Evolutionary conservation across 129 eudicot genomes (phyloP), one percentile per base, ranked within the genome.

Genomic region (Flaveria robusta): DNA sequence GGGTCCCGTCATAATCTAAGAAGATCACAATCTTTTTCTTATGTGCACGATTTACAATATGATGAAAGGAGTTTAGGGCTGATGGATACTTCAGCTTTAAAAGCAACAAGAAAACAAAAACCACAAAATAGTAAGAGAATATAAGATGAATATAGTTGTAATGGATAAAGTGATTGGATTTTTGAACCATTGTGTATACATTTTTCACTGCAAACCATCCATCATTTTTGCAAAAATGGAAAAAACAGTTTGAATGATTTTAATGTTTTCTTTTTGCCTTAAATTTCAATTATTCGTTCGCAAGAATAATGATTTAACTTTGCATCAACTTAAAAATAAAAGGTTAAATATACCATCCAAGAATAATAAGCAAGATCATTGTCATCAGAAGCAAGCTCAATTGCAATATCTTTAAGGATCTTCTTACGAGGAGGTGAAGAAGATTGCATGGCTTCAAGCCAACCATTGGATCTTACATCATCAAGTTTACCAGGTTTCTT

Each of bases 1-100:
- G 98, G 1, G 98, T 92, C 62, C 98, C 98, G 37, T 92, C 98
- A 79, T 92, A 92, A 76, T 92, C 98, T 66, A 92, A 74, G 80
- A 92, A 92, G 27, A 92, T 74, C 37, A 87, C 96, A 51, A 92
- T 74, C 86, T 88, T 86, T 76, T 84, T 90, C 74, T 81, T 77
- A 71, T 67, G 74, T 20, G 93, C 96, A 70, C 75, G 78, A 19
- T 83, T 73, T 51, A 77, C 68, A 29, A 92, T 87, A 59, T 71
- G 78, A 68, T 87, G 79, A 55, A 92, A 89, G 22, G 83, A 86
- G 24, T 64, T 79, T 59, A 92, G 85, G 43, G 98, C 98, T n/a
- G 98, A 92, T 18, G 93, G 98, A 77, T 86, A 86, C 74, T 74
- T 89, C 24, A 81, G 70, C 98, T 92, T 86, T 70, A 13, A 19